Conservation (phyloP, 2,329 filamentous ascomycete genomes). For the Tolypocladium nubicola region DNA sequence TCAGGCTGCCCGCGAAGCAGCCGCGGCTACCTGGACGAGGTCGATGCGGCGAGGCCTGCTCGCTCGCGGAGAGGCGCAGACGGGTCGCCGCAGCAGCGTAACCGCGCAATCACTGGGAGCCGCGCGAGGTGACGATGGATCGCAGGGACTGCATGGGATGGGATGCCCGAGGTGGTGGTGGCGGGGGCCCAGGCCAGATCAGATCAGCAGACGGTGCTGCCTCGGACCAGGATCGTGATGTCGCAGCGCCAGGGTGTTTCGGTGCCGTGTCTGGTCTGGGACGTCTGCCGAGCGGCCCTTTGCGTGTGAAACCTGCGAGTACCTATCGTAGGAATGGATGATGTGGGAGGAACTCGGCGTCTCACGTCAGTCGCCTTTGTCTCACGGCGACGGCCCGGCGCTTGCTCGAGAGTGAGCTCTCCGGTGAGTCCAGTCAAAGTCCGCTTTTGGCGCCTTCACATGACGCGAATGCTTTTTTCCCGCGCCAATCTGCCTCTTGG, state of each 20-base stretch:
- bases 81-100: neutral
- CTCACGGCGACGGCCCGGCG: no score
- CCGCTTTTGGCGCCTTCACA: neutral
- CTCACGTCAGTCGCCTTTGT: no score
- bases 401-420: no score
- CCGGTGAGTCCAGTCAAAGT: neutral
- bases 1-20: neutral
- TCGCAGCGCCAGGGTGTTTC: neutral
- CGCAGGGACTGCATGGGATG: no score
- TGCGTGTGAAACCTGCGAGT: neutral
- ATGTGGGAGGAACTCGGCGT: no score
- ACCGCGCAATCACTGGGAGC: neutral
- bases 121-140: neutral
- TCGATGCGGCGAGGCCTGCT: neutral
- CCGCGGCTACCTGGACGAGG: no score
- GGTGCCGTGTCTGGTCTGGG: neutral
- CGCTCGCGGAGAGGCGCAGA: neutral
- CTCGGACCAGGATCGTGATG: neutral
- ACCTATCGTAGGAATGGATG: neutral
- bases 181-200: neutral
- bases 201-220: neutral
- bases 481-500: neutral
- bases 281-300: neutral
- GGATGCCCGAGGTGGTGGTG: neutral
- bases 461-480: neutral